Evolutionary conservation across 1,284 basidiomycete species (phyloP), one percentile per base, ranked within the genome.

Genomic region (Apiotrichum mycotoxinovorans): DNA sequence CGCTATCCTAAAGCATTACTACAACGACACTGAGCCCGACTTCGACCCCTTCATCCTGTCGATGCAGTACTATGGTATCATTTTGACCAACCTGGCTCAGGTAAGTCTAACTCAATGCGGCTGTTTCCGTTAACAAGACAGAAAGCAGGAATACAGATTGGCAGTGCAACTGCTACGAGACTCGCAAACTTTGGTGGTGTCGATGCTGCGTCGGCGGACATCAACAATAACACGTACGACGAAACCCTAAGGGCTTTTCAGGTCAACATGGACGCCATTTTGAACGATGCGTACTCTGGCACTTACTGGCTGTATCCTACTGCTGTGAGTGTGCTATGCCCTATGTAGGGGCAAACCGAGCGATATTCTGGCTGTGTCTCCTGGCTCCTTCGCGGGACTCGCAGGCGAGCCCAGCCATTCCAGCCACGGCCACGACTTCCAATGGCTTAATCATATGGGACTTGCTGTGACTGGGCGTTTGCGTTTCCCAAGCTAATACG

Each of bases 271-370:
- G n/a, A 20, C 5, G 10, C 5, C n/a, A 41, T 41, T 14, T 8
- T 41, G 2, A n/a, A 41, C n/a, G 40, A 41, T 14, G 40, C 40
- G 7, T 41, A 22, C 35, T 61, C 55, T 8, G 69, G 69, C 7
- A 57, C 62, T 9, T 40, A 68, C 33, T 71, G 69, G 69, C 48
- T 71, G 9, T 67, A 66, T 37, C 69, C 69, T 14, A 57, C 62
- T 5, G 65, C 69, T 7, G 68, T 68, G 20, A 49, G 62, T 54
- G 23, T 14, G n/a, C n/a, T n/a, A n/a, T n/a, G n/a, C n/a, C n/a
- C n/a, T n/a, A n/a, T n/a, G n/a, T n/a, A n/a, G 41, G 4, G 7
- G 9, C 9, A 9, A 9, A 14, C 3, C 34, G 10, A 3, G 34
- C 34, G 10, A 11, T 11, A 11, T 34, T 23, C 18, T n/a, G 30